These are phyloP conservation scores for Ganoderma boninense DNA, from an alignment of 1,284 basidiomycete species.

Conservation along the genomic window DNA sequence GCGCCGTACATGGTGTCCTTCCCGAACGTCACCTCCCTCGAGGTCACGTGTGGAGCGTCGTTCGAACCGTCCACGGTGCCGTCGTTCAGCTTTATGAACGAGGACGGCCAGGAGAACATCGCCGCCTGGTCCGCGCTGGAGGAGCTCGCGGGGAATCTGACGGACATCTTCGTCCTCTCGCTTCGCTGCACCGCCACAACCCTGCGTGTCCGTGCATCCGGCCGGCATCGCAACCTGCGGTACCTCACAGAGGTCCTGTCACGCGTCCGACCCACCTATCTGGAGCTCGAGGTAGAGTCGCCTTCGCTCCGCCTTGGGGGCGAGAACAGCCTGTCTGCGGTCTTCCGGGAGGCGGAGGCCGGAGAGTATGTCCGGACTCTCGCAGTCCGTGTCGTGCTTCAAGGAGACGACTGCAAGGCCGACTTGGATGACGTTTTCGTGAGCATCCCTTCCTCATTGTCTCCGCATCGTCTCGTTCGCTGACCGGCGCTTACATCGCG, in stretches of 20 bases:
- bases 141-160: conserved; percentile 10
- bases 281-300: conserved; percentile 11
- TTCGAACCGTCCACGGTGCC: conserved; percentile 14
- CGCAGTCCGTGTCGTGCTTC: not conserved
- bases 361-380: conserved; percentile 4
- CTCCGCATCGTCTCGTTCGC: not conserved
- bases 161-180: conserved; percentile 8
- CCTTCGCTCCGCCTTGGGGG: not conserved
- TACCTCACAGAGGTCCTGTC: conserved; percentile 13
- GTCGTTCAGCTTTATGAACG: conserved; percentile 15
- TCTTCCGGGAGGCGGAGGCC: not conserved
- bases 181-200: conserved; percentile 2
- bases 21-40: conserved; percentile 16
- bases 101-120: conserved; percentile 8
- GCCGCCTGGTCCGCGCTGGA: conserved; percentile 14
- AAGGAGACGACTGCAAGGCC: conserved; percentile 5
- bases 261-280: conserved; percentile 2
- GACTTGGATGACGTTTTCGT: conserved; percentile 17
- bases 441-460: not conserved
- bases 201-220: not conserved
- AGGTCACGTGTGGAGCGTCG: conserved; percentile 9
- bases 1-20: conserved; percentile 17
- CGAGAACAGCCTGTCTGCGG: not conserved
- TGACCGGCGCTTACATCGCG: not conserved
- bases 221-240: not conserved